Evolutionary conservation across 176 grass and related monocot species (phyloP), one percentile per base, ranked within the genome.

Genomic region (Thinopyrum elongatum): DNA sequence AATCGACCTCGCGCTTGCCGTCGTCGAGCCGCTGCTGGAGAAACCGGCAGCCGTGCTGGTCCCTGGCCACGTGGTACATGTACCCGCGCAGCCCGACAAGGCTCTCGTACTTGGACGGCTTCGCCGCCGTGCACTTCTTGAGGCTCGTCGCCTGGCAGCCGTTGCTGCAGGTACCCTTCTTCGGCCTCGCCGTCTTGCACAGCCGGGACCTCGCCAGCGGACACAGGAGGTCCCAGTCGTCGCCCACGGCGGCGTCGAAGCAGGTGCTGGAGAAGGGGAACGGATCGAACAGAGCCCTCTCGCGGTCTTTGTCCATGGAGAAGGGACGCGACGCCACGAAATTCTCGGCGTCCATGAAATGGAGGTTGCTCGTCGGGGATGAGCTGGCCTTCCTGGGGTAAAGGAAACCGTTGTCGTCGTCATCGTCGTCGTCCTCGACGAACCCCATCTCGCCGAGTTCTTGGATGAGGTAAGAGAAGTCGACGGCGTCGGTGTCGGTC

Each of bases 11-110:
- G 10, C 83, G 49, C 80, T 91, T 92, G 70, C 94, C 94, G 44
- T 93, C 90, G 26, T 92, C 90, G 51, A 97, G 86, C 67, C 90
- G 84, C 67, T 87, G 85, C 89, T 99, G 97, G 68, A 99, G 88
- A 60, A 87, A 88, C n/a, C 92, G 71, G 82, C 94, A 99, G 4
- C 97, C 94, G 62, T 96, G 85, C 86, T 94, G 92, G 79, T 99
- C 97, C 65, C 77, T 94, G 6, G 97, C 94, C 5, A 94, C 82
- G 74, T 89, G 80, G 80, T 83, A 88, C 77, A 91, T 89, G 80
- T 86, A 83, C 38, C 90, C 89, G 80, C 88, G 88, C 71, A 94
- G 74, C 1, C 72, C 80, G 59, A 72, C 80, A 17, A 94, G 78
- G 80, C 83, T 85, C 79, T 91, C 92, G 69, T 83, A 61, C 77